Conservation (phyloP, 2,329 filamentous ascomycete genomes). For the Sphaceloma murrayae region DNA sequence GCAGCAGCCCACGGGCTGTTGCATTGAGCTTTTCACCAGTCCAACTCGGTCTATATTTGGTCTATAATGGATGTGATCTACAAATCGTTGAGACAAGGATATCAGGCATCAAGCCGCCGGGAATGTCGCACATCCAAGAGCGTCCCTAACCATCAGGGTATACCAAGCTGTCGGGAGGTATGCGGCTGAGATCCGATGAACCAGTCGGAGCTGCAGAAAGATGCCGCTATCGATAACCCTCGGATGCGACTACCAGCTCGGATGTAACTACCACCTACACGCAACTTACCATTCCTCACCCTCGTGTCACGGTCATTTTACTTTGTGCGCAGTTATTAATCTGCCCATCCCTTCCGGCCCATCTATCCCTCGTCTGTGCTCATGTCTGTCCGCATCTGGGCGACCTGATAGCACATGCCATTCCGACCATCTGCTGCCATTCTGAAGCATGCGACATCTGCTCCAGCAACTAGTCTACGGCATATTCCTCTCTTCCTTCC, state of each 20-base stretch:
- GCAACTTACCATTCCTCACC: too few relatives aligned
- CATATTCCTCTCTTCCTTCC: slow-evolving; percentile 7
- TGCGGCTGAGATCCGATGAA: neutral
- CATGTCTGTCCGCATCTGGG: neutral
- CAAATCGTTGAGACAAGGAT: too few relatives aligned
- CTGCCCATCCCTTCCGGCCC: slow-evolving; percentile 1
- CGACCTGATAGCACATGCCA: slow-evolving; percentile 9
- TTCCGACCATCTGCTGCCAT: neutral
- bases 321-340: slow-evolving; percentile 8
- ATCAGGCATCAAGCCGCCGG: neutral
- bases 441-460: slow-evolving; percentile 15
- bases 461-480: slow-evolving; percentile 9
- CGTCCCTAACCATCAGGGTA: neutral
- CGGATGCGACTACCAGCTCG: too few relatives aligned
- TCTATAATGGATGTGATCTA: too few relatives aligned
- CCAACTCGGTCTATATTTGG: too few relatives aligned
- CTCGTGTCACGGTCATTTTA: slow-evolving; percentile 13
- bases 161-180: slow-evolving; percentile 10
- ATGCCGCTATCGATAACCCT: slow-evolving; percentile 8
- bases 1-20: too few relatives aligned
- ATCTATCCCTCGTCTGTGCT: slow-evolving; percentile 7
- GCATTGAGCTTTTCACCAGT: too few relatives aligned
- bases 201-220: slow-evolving; percentile 7
- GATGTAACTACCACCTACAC: too few relatives aligned
- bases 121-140: too few relatives aligned